Conservation (phyloP, 441 rosid genomes). For the Jatropha multifida region DNA sequence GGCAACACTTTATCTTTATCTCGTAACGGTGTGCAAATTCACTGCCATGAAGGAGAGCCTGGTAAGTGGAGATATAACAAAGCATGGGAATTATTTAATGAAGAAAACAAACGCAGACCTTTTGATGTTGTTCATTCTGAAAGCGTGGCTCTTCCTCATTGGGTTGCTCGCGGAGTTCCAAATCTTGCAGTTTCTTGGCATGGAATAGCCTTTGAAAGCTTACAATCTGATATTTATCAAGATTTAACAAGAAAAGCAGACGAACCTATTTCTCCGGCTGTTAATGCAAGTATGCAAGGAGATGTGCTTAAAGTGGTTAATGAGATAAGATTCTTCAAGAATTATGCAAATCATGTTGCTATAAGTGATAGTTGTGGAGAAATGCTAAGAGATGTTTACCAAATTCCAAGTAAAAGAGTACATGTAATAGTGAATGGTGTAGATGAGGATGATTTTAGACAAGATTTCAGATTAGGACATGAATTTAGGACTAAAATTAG, state of each 20-base stretch:
- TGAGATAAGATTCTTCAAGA: constrained; percentile 84
- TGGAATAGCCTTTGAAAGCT: constrained; percentile 85
- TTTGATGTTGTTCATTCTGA: constrained; percentile 89
- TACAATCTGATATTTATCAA: constrained; percentile 75
- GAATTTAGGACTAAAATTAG: constrained; percentile 62
- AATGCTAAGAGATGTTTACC: constrained; percentile 85
- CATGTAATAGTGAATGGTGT: constrained; percentile 92
- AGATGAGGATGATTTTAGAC: constrained; percentile 55
- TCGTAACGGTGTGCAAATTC: constrained; percentile 40
- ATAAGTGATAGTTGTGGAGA: constrained; percentile 95
- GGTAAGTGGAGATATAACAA: constrained; percentile 75
- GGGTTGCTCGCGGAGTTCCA: constrained; percentile 57
- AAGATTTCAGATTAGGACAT: constrained; percentile 42
- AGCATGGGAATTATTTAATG: constrained; percentile 76
- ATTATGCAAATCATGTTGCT: constrained; percentile 77
- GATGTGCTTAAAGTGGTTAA: constrained; percentile 67
- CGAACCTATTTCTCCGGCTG: constrained; percentile 56
- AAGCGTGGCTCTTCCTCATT: constrained; percentile 85
- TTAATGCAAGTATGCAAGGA: constrained; percentile 54
- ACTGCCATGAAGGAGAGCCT: constrained; percentile 71
- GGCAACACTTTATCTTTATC: background rate
- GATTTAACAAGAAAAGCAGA: constrained; percentile 64
- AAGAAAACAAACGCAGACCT: constrained; percentile 48
- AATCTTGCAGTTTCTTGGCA: constrained; percentile 92
- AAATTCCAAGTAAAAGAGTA: constrained; percentile 73